Conservation (phyloP, 176 grass and related monocot species). For the Elymus sibiricus region DNA sequence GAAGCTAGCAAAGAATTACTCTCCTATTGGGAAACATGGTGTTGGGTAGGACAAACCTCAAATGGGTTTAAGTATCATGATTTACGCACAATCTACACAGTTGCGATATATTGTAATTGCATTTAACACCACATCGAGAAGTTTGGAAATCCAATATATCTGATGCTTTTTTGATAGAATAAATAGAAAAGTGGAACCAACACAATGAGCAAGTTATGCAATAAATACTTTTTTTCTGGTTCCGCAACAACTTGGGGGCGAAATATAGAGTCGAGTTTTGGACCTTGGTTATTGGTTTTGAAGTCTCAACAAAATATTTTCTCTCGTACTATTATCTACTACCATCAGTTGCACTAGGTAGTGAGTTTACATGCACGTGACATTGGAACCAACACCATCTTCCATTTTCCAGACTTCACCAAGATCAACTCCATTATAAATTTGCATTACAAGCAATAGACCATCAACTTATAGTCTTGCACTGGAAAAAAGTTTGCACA, state of each 20-base stretch:
- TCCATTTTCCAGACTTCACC: conserved; percentile 62
- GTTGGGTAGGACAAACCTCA: neutral
- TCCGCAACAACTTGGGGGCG: no score
- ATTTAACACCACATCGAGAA: neutral
- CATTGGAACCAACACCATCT: neutral
- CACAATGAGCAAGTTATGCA: no score
- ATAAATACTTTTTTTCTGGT: no score
- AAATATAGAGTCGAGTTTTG: no score
- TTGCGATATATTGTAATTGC: neutral
- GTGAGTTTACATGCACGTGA: conserved; percentile 22
- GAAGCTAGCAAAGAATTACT: neutral
- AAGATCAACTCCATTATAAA: conserved; percentile 48
- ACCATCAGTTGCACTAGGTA: conserved; percentile 4
- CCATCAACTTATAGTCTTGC: conserved; percentile 22
- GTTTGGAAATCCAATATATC: no score
- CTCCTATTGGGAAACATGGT: neutral
- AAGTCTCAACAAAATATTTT: neutral
- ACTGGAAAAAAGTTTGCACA: neutral
- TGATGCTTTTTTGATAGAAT: no score
- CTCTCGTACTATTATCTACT: conserved; percentile 2
- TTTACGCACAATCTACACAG: neutral
- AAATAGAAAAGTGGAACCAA: no score
- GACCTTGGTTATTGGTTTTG: neutral
- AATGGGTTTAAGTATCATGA: neutral
- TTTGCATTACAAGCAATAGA: conserved; percentile 51